Evolutionary conservation across 805 yeast species (phyloP).

Genomic region (Lipomyces orientalis): DNA sequence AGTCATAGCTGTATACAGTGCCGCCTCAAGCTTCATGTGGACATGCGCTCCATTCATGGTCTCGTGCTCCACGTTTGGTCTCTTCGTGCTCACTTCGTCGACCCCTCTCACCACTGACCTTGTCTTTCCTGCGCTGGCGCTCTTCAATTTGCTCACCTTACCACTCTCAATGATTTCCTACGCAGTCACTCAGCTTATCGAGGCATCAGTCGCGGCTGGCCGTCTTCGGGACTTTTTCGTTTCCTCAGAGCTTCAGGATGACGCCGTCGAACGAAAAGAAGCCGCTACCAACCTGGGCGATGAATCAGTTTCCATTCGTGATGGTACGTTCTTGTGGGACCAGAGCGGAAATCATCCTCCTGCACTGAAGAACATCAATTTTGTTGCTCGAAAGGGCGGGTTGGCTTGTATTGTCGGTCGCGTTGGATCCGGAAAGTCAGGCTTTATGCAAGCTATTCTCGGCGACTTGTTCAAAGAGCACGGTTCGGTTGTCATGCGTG

Average conservation of each 20-base stretch:
- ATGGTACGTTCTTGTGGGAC: slow-evolving; percentile 57
- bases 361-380: slow-evolving; percentile 68
- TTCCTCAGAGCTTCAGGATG: slow-evolving; percentile 77
- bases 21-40: slow-evolving; percentile 77
- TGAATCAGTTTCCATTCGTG: slow-evolving; percentile 50
- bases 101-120: slow-evolving; percentile 83
- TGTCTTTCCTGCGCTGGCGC: slow-evolving; percentile 83
- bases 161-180: slow-evolving; percentile 92
- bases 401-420: slow-evolving; percentile 84
- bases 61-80: slow-evolving; percentile 85
- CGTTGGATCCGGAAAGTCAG: slow-evolving; percentile 91
- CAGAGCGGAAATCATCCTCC: slow-evolving; percentile 76
- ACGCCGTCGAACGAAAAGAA: slow-evolving; percentile 62
- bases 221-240: slow-evolving; percentile 76
- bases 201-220: slow-evolving; percentile 64
- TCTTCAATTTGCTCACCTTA: slow-evolving; percentile 86
- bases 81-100: slow-evolving; percentile 66
- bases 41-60: slow-evolving; percentile 87
- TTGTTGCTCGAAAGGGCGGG: slow-evolving; percentile 73
- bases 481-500: slow-evolving; percentile 75
- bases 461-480: slow-evolving; percentile 81
- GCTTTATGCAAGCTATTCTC: slow-evolving; percentile 74
- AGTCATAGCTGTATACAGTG: slow-evolving; percentile 72
- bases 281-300: slow-evolving; percentile 77
- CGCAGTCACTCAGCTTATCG: slow-evolving; percentile 84